These are phyloP conservation scores for Porcisia hertigi DNA, from an alignment of 208 protist genomes.

Conservation along the genomic window DNA sequence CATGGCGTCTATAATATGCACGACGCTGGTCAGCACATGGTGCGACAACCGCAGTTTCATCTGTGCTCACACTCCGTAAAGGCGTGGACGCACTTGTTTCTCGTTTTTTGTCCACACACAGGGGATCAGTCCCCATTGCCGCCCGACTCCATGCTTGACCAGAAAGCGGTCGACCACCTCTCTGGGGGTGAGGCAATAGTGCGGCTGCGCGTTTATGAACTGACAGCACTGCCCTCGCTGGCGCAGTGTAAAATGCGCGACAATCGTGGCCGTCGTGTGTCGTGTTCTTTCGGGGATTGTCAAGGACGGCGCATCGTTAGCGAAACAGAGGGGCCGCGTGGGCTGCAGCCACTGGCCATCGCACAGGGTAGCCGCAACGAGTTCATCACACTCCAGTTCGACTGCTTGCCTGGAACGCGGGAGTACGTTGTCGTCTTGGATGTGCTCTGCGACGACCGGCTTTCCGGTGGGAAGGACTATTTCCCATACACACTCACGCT, in stretches of 20 bases:
- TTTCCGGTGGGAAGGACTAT: neutral
- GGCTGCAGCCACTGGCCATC: conserved; percentile 41
- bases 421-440: conserved; percentile 65
- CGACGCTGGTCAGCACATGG: conserved; percentile 24
- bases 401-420: conserved; percentile 61
- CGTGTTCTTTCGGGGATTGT: conserved; percentile 62
- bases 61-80: conserved; percentile 48
- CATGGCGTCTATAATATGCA: conserved; percentile 47
- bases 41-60: conserved; percentile 74
- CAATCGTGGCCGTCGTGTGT: conserved; percentile 19
- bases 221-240: conserved; percentile 64
- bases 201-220: conserved; percentile 62
- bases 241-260: conserved; percentile 30
- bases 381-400: conserved; percentile 64
- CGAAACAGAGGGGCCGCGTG: conserved; percentile 35
- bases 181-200: conserved; percentile 28
- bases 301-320: conserved; percentile 59
- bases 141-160: conserved; percentile 34
- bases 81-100: conserved; percentile 55
- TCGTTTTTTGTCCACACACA: conserved; percentile 72
- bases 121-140: conserved; percentile 44
- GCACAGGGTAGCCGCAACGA: conserved; percentile 41
- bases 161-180: conserved; percentile 3
- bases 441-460: conserved; percentile 9
- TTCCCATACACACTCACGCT: conserved; percentile 72